These are phyloP conservation scores for Stevia rebaudiana DNA, from an alignment of 140 eudicot species.

Conservation along the genomic window DNA sequence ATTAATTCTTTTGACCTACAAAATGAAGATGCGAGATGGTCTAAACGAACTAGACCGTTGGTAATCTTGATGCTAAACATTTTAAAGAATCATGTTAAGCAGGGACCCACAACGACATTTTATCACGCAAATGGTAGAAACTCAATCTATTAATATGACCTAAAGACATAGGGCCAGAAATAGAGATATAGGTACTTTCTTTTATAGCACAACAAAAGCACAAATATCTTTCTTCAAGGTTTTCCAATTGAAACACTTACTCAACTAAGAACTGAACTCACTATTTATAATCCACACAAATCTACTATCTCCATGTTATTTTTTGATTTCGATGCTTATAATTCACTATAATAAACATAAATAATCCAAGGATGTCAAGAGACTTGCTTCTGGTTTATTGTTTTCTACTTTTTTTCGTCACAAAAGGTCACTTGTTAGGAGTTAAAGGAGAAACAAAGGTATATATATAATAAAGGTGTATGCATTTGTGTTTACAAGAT, in stretches of 20 bases:
- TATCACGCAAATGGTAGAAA: slow-evolving; percentile 3
- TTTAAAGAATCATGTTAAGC: not conserved
- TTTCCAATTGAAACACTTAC: slow-evolving; percentile 27
- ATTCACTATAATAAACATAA: slow-evolving; percentile 9
- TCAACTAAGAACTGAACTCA: slow-evolving; percentile 43
- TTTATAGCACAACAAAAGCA: slow-evolving; percentile 14
- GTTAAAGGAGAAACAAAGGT: slow-evolving; percentile 45
- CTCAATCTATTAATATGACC: slow-evolving; percentile 10
- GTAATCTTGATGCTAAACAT: too few species aligned
- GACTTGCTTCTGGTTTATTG: slow-evolving; percentile 15
- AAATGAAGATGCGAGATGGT: not conserved
- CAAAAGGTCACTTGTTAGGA: slow-evolving; percentile 15
- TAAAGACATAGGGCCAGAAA: not conserved
- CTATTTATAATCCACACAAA: slow-evolving; percentile 22
- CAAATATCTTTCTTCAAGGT: slow-evolving; percentile 27
- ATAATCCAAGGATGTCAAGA: slow-evolving; percentile 26
- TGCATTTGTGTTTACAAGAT: not conserved
- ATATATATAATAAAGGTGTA: too few species aligned
- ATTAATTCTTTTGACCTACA: too few species aligned
- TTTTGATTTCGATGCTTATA: slow-evolving; percentile 15
- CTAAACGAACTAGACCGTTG: not conserved
- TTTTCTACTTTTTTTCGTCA: slow-evolving; percentile 33
- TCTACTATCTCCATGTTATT: slow-evolving; percentile 4
- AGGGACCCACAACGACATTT: slow-evolving; percentile 18
- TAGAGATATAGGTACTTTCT: slow-evolving; percentile 21